These are phyloP conservation scores for Rhizoctonia solani DNA, from an alignment of 1,284 basidiomycete species.

Conservation along the genomic window DNA sequence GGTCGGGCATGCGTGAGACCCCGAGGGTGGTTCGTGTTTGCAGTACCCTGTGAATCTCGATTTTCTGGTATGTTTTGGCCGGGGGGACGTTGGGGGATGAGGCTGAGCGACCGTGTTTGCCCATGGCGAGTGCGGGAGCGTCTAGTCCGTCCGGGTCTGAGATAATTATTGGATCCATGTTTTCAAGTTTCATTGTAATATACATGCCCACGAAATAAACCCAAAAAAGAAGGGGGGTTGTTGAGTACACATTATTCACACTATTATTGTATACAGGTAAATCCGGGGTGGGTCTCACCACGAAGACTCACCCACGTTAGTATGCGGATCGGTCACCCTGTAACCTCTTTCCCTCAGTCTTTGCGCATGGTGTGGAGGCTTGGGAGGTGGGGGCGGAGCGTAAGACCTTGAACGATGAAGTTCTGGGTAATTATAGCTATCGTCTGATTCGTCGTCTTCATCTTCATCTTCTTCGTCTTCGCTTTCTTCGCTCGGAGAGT, in stretches of 20 bases:
- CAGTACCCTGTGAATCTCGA: conserved; percentile 23
- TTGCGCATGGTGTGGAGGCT: conserved; percentile 4
- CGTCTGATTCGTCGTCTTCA: not conserved
- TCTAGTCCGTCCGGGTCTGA: not conserved
- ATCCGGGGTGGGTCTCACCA: conserved; percentile 23
- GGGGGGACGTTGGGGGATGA: not conserved
- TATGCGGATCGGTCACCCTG: conserved; percentile 18
- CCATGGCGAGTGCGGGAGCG: not conserved
- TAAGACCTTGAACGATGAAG: not conserved
- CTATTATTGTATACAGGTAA: not conserved
- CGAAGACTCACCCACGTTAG: conserved; percentile 31
- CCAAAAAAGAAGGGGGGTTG: not conserved
- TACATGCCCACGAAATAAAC: too few relatives aligned
- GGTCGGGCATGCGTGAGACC: conserved; percentile 17
- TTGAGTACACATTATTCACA: conserved; percentile 9
- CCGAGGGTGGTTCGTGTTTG: conserved; percentile 22
- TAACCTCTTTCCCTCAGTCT: conserved; percentile 11
- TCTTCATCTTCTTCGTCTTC: not conserved
- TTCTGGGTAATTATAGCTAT: not conserved
- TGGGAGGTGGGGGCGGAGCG: conserved; percentile 17
- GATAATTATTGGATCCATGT: not conserved
- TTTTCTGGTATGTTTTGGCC: conserved; percentile 5
- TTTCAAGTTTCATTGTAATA: too few relatives aligned
- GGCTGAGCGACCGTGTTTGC: not conserved
- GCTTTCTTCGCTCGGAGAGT: not conserved